Conservation (phyloP, 2,329 filamentous ascomycete species). For the Metarhizium rileyi region DNA sequence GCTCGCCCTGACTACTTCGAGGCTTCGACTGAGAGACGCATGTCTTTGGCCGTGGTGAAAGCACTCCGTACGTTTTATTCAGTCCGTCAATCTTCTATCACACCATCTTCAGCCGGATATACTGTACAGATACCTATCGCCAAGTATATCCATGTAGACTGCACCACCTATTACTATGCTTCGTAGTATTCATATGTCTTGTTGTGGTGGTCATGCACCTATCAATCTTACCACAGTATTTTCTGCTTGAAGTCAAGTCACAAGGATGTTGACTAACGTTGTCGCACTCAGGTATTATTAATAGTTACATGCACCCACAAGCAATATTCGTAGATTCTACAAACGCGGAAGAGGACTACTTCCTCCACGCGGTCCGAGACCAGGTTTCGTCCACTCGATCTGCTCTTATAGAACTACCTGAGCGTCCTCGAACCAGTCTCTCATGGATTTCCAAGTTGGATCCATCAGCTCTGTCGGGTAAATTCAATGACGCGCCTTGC, state of each 20-base stretch:
- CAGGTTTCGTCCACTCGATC: slow-evolving; percentile 41
- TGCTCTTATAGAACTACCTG: slow-evolving; percentile 68
- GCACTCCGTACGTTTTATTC: slow-evolving; percentile 46
- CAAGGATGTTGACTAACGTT: background rate
- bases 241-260: background rate
- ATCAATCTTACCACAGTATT: background rate
- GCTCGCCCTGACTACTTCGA: slow-evolving; percentile 65
- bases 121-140: background rate
- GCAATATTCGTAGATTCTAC: slow-evolving; percentile 64
- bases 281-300: slow-evolving; percentile 45
- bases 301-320: slow-evolving; percentile 66
- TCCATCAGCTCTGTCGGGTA: slow-evolving; percentile 57
- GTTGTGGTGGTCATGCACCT: background rate
- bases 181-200: background rate
- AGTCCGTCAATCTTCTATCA: background rate
- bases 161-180: background rate
- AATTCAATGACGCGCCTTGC: background rate
- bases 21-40: slow-evolving; percentile 59
- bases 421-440: slow-evolving; percentile 49
- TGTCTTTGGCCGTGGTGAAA: slow-evolving; percentile 52
- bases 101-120: background rate
- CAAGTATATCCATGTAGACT: background rate
- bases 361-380: slow-evolving; percentile 49
- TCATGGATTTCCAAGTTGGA: slow-evolving; percentile 75
- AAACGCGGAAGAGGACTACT: slow-evolving; percentile 56